Percentiles rank a stretch among this genome's conserved stretches.
Conservation (phyloP, 192 early-diverging fungal species). For the Coemansia sp. region DNA sequence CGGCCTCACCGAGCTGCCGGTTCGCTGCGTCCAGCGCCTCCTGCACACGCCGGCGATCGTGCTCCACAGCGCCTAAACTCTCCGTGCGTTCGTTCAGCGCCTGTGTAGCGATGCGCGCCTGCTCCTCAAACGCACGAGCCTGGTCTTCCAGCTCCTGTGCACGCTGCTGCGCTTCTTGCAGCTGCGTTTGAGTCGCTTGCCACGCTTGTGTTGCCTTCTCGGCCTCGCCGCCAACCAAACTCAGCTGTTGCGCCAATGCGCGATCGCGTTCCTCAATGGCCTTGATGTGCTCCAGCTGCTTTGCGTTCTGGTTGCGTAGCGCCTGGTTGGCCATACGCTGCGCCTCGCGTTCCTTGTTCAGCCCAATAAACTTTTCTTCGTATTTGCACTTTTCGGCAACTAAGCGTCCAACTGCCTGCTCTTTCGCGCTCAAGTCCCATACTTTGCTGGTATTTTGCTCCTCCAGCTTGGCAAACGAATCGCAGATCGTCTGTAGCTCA, state of each 20-base stretch:
- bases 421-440: conserved; percentile 71
- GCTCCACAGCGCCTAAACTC: conserved; percentile 58
- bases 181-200: conserved; percentile 58
- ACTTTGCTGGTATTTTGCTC: conserved; percentile 81
- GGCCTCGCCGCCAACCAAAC: conserved; percentile 64
- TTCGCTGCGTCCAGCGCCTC: conserved; percentile 70
- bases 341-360: conserved; percentile 70
- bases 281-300: conserved; percentile 82
- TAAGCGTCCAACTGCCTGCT: conserved; percentile 74
- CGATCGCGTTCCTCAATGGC: conserved; percentile 80
- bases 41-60: conserved; percentile 57
- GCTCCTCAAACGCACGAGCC: conserved; percentile 41
- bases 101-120: conserved; percentile 49
- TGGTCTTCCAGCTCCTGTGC: conserved; percentile 59
- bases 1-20: conserved; percentile 63
- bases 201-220: conserved; percentile 55
- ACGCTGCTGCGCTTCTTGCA: conserved; percentile 64
- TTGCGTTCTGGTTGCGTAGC: conserved; percentile 72
- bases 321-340: conserved; percentile 64
- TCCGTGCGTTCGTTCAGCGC: conserved; percentile 67
- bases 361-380: conserved; percentile 75
- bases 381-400: conserved; percentile 83
- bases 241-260: conserved; percentile 64
- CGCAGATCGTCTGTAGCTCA: conserved; percentile 59
- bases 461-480: conserved; percentile 75